phyloP scores from a whole-genome alignment of 202 grass and related monocot genomes.

The Digitaria exilis region DNA sequence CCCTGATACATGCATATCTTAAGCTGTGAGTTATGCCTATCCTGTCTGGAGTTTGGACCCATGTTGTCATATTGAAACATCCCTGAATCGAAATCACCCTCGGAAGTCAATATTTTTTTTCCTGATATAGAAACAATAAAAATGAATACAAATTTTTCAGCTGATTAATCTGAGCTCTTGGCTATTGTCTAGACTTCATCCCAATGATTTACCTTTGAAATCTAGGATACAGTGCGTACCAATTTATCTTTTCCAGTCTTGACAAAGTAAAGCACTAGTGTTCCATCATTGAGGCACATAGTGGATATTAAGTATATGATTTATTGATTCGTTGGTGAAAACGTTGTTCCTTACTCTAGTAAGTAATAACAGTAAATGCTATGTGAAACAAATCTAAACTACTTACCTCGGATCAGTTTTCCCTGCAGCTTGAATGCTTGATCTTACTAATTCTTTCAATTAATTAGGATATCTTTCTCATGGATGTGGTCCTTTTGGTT shows the following conservation, averaged over 20 bases:
- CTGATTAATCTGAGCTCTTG: not conserved
- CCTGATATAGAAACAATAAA: slow-evolving; percentile 6
- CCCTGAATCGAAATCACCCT: not conserved
- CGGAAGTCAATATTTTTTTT: not conserved
- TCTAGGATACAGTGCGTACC: not conserved
- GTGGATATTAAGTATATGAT: not conserved
- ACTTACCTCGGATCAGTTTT: not conserved
- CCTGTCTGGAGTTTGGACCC: not conserved
- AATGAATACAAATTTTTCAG: not conserved
- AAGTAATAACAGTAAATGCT: not conserved
- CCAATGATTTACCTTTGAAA: slow-evolving; percentile 12
- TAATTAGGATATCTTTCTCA: not conserved
- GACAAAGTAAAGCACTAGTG: not conserved
- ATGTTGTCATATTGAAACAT: slow-evolving; percentile 33
- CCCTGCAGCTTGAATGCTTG: slow-evolving; percentile 16
- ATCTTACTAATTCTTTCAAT: slow-evolving; percentile 1
- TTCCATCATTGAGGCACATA: not conserved
- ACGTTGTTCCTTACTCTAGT: not conserved
- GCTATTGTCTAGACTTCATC: not conserved
- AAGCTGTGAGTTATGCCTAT: not conserved
- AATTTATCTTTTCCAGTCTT: not conserved
- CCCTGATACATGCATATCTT: not conserved
- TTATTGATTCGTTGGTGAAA: not conserved
- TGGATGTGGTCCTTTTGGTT: not conserved
- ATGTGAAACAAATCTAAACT: not conserved